phyloP scores from a whole-genome alignment of 352 stramenopile species.

The Phytophthora colocasiae region DNA sequence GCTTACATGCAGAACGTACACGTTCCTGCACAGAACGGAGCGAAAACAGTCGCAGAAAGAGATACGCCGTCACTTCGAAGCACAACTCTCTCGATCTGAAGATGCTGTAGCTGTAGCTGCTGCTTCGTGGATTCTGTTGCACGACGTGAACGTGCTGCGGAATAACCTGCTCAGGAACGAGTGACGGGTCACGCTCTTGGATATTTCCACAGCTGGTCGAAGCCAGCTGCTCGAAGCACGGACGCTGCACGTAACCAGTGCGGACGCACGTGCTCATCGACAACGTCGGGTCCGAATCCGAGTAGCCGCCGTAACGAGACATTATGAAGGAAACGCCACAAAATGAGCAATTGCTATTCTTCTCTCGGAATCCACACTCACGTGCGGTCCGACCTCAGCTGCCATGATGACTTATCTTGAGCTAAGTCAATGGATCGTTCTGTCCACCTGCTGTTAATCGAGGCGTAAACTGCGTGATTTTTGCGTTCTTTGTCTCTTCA shows the following conservation, averaged over 20 bases:
- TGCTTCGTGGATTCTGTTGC: neutral
- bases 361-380: too few species aligned
- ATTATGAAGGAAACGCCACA: slow-evolving; percentile 23
- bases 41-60: slow-evolving; percentile 26
- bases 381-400: too few species aligned
- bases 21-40: slow-evolving; percentile 9
- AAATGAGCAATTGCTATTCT: slow-evolving; percentile 28
- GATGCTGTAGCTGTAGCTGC: neutral
- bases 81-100: neutral
- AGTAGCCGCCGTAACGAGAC: slow-evolving; percentile 11
- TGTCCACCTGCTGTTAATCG: too few species aligned
- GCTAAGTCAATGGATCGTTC: too few species aligned
- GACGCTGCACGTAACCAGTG: slow-evolving; percentile 19
- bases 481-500: too few species aligned
- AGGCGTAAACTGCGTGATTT: too few species aligned
- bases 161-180: slow-evolving; percentile 3
- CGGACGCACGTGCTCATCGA: neutral
- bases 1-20: slow-evolving; percentile 7
- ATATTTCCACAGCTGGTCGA: neutral
- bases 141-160: neutral
- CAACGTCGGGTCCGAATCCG: neutral
- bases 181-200: neutral
- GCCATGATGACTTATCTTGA: too few species aligned
- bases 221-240: slow-evolving; percentile 1
- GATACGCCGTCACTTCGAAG: slow-evolving; percentile 7